Conservation (phyloP, 2,329 filamentous ascomycete species). For the Penicillium digitatum region DNA sequence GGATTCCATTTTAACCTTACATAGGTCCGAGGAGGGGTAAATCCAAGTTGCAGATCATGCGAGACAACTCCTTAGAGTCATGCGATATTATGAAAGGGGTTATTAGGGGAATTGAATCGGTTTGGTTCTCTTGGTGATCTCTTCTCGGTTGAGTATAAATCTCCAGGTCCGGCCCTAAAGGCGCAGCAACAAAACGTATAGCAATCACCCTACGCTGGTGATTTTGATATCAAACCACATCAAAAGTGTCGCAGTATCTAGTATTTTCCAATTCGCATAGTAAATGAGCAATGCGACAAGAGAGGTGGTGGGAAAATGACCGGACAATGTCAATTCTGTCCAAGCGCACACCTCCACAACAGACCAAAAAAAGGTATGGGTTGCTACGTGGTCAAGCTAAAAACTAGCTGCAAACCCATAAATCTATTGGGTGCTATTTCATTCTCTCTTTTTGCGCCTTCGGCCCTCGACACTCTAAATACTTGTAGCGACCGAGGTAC, state of each 20-base stretch:
- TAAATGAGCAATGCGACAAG: slow-evolving; percentile 22
- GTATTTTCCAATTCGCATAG: neutral
- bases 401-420: slow-evolving; percentile 7
- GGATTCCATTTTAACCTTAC: slow-evolving; percentile 13
- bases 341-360: slow-evolving; percentile 8
- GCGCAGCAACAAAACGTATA: neutral
- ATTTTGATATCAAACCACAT: slow-evolving; percentile 5
- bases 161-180: neutral
- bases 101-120: neutral
- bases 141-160: neutral
- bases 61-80: slow-evolving; percentile 21
- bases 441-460: slow-evolving; percentile 1
- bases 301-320: neutral
- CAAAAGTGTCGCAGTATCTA: slow-evolving; percentile 14
- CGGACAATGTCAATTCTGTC: slow-evolving; percentile 7
- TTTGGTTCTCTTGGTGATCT: neutral
- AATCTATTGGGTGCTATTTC: slow-evolving; percentile 9
- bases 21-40: slow-evolving; percentile 27
- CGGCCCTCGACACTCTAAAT: neutral
- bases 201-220: slow-evolving; percentile 4
- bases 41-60: slow-evolving; percentile 25
- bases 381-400: slow-evolving; percentile 10
- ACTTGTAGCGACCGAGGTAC: slow-evolving; percentile 1
- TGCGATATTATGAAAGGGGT: slow-evolving; percentile 15
- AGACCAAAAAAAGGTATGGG: slow-evolving; percentile 3